A percentile compares a stretch with the other conserved stretches of the same genome.
Evolutionary conservation across 306 rosid genomes (phyloP).

Genomic region (Vigna hirtella): DNA sequence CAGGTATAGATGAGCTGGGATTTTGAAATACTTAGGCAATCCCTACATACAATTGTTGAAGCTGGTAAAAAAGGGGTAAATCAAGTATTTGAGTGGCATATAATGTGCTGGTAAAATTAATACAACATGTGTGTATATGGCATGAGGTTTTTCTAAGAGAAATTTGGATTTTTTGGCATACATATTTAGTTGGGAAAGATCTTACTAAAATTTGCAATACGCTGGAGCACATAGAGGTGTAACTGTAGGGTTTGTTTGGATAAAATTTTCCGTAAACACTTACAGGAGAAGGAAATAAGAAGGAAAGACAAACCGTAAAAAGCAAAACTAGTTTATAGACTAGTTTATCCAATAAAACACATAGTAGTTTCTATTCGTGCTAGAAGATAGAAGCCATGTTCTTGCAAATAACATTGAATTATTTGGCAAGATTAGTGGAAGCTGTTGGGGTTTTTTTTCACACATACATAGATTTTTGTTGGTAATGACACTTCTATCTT

Average conservation of each 20-base stretch:
- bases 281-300: too few species aligned
- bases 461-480: background rate
- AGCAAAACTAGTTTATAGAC: too few species aligned
- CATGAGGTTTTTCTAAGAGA: background rate
- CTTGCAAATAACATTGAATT: background rate
- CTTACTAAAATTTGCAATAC: background rate
- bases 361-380: background rate
- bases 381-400: background rate
- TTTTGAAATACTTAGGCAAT: slow-evolving; percentile 7
- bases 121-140: background rate
- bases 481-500: background rate
- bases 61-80: background rate
- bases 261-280: too few species aligned
- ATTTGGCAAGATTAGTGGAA: background rate
- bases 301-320: too few species aligned
- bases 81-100: background rate
- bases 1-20: background rate
- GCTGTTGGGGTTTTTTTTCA: background rate
- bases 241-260: background rate
- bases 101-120: slow-evolving; percentile 4
- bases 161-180: background rate
- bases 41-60: background rate
- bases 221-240: background rate
- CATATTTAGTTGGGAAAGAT: background rate
- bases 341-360: too few species aligned